Conservation (phyloP, 768 basidiomycete species). For the Termitomyces sp. region DNA sequence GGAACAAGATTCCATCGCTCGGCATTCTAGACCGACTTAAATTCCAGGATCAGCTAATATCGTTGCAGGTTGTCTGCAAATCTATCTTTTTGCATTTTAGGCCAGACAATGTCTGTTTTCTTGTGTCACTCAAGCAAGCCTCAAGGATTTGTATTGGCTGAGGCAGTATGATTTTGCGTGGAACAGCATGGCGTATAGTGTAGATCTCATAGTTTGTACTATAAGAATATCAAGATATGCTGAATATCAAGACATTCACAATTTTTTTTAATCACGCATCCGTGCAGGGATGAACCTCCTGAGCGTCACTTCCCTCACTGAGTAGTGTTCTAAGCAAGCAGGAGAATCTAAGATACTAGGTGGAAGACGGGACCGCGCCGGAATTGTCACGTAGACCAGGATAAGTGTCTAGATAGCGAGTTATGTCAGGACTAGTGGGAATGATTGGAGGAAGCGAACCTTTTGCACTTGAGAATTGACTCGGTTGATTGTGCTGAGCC, state of each 20-base stretch:
- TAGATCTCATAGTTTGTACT: slow-evolving; percentile 6
- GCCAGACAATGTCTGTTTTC: not conserved
- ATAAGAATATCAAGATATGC: not conserved
- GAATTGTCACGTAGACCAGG: slow-evolving; percentile 89
- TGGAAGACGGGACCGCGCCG: slow-evolving; percentile 56
- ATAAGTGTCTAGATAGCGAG: slow-evolving; percentile 66
- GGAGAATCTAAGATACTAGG: slow-evolving; percentile 56
- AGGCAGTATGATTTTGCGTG: not conserved
- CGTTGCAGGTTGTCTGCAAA: slow-evolving; percentile 8
- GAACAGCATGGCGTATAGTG: not conserved
- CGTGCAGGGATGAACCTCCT: slow-evolving; percentile 87
- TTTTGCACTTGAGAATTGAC: slow-evolving; percentile 98
- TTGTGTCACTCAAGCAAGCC: slow-evolving; percentile 4
- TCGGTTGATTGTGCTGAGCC: slow-evolving; percentile 95
- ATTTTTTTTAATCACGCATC: slow-evolving; percentile 79
- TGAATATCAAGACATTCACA: slow-evolving; percentile 1
- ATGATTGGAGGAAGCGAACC: slow-evolving; percentile 33
- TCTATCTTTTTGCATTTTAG: slow-evolving; percentile 2
- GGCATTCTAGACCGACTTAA: slow-evolving; percentile 2
- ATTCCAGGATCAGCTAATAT: slow-evolving; percentile 6
- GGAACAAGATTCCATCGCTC: slow-evolving; percentile 4
- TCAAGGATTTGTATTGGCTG: not conserved
- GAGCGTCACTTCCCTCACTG: slow-evolving; percentile 78
- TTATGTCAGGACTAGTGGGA: not conserved
- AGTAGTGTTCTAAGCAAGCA: slow-evolving; percentile 69